Evolutionary conservation across 164 flowering plant species (phyloP).

Genomic region (Tinospora cordifolia): DNA sequence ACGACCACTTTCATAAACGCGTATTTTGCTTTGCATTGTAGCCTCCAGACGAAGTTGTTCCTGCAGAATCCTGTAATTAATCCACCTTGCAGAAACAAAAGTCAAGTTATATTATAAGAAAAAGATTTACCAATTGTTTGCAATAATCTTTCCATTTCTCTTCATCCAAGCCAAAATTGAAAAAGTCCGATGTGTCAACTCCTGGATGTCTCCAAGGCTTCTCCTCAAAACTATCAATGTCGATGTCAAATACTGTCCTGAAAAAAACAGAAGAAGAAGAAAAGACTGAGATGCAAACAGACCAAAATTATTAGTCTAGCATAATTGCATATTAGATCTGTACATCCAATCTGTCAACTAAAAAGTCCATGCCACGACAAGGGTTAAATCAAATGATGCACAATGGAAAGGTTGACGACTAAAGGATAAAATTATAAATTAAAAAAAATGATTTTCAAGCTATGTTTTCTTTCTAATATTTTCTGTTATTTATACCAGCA

Average conservation of each 20-base stretch:
- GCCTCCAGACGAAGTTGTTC: slow-evolving; percentile 85
- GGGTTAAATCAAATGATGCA: neutral
- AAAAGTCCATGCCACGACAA: neutral
- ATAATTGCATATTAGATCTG: neutral
- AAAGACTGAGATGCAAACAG: neutral
- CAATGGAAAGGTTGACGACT: neutral
- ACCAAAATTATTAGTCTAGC: neutral
- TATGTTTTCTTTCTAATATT: neutral
- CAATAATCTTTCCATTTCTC: slow-evolving; percentile 86
- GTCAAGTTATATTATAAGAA: neutral
- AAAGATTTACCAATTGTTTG: slow-evolving; percentile 66
- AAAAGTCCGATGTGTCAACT: slow-evolving; percentile 69
- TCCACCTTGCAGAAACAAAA: neutral
- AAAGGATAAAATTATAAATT: neutral
- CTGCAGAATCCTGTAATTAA: slow-evolving; percentile 34
- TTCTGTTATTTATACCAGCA: neutral
- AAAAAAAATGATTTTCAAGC: neutral
- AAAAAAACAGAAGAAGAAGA: slow-evolving; percentile 4
- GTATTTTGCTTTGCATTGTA: slow-evolving; percentile 98
- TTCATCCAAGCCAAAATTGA: slow-evolving; percentile 86
- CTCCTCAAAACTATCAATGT: slow-evolving; percentile 82
- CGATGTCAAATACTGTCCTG: slow-evolving; percentile 93
- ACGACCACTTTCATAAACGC: slow-evolving; percentile 92
- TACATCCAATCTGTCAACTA: neutral
- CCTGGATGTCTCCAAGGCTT: slow-evolving; percentile 85